phyloP scores from a whole-genome alignment of 768 basidiomycete species.

The Myochromella boudieri region DNA sequence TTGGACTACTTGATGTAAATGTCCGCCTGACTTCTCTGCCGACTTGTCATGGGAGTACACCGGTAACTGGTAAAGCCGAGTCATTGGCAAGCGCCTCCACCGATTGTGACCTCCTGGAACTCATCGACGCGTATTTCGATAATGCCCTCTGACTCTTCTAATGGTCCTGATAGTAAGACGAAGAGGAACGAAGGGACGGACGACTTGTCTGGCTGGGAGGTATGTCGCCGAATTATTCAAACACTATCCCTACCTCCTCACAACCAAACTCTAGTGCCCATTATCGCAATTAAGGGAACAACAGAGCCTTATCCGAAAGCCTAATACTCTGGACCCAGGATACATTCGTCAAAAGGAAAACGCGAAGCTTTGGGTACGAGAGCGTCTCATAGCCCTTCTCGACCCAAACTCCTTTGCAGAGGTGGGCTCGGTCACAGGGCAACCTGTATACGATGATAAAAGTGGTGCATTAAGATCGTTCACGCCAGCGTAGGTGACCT shows the following conservation, averaged over 20 bases:
- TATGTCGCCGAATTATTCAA: conserved; percentile 10
- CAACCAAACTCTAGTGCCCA: conserved; percentile 22
- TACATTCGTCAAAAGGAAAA: conserved; percentile 38
- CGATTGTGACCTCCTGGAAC: no score
- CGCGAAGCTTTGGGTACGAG: conserved; percentile 40
- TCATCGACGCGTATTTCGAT: conserved; percentile 58
- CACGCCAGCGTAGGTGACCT: conserved; percentile 31
- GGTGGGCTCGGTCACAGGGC: conserved; percentile 37
- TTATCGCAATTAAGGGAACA: conserved; percentile 30
- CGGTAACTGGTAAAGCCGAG: conserved; percentile 14
- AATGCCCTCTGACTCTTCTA: conserved; percentile 21
- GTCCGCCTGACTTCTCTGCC: no score
- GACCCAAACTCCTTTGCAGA: conserved; percentile 34
- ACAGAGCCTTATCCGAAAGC: conserved; percentile 28
- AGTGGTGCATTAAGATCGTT: conserved; percentile 30
- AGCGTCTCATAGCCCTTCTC: conserved; percentile 32
- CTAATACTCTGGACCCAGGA: conserved; percentile 35
- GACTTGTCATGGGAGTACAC: no score
- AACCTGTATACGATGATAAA: conserved; percentile 27
- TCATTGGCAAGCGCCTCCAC: no score
- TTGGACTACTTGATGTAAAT: no score
- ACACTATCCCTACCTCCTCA: not conserved
- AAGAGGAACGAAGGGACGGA: conserved; percentile 6
- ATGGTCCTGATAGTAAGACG: not conserved
- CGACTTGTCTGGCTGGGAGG: conserved; percentile 32